phyloP scores from a whole-genome alignment of 352 stramenopile species.

The Pythium dissimile region DNA sequence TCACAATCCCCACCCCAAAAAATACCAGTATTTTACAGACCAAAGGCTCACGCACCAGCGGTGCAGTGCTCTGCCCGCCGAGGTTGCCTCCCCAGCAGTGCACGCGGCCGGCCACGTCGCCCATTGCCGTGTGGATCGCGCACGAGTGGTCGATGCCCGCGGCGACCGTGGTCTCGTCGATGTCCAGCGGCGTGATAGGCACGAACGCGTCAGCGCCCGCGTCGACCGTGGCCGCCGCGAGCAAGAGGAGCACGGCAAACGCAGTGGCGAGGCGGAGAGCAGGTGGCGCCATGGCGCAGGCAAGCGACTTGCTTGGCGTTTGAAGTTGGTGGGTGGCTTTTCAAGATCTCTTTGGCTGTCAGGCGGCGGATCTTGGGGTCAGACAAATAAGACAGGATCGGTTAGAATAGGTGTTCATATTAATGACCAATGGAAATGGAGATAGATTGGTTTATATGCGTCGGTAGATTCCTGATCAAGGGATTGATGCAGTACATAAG shows the following conservation, averaged over 20 bases:
- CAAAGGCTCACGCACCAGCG: slow-evolving; percentile 15
- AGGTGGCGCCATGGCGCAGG: background rate
- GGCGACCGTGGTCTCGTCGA: slow-evolving; percentile 73
- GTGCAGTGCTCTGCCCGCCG: slow-evolving; percentile 49
- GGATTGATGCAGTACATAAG: too few species aligned
- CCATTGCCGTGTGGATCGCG: slow-evolving; percentile 60
- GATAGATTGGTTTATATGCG: background rate
- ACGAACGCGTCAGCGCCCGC: background rate
- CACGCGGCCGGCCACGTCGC: slow-evolving; percentile 70
- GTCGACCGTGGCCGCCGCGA: background rate
- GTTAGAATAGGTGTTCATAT: background rate
- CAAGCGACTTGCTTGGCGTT: background rate
- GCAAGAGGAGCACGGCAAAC: background rate
- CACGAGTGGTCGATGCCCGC: slow-evolving; percentile 80
- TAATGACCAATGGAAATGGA: background rate
- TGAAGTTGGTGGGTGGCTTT: background rate
- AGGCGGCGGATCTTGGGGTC: background rate
- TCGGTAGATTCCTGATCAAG: background rate
- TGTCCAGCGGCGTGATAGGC: slow-evolving; percentile 52
- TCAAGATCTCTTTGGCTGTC: background rate
- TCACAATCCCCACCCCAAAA: background rate
- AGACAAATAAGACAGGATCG: too few species aligned
- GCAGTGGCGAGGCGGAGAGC: background rate
- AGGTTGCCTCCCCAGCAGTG: slow-evolving; percentile 74
- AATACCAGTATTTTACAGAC: background rate